A percentile compares a stretch with the other conserved stretches of the same genome.
Evolutionary conservation across 129 eudicot genomes (phyloP).

Genomic region (Centaurea solstitialis): DNA sequence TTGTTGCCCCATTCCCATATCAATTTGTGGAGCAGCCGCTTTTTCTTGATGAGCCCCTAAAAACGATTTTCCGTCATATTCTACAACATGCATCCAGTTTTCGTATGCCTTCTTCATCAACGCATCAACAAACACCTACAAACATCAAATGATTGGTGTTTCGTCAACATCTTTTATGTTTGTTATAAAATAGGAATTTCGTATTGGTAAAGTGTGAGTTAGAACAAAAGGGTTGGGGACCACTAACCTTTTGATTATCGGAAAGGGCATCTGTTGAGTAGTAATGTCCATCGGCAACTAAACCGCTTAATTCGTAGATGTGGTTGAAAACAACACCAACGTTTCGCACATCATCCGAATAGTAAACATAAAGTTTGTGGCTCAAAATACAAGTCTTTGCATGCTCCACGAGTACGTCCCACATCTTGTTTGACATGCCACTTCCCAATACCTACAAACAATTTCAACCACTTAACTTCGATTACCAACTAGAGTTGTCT

Average conservation of each 20-base stretch:
- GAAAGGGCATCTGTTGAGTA: conserved; percentile 79
- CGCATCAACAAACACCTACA: conserved; percentile 83
- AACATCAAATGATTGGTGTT: conserved; percentile 14
- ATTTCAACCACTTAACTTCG: not conserved
- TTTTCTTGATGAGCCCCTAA: conserved; percentile 60
- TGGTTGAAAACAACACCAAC: conserved; percentile 91
- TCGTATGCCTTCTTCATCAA: conserved; percentile 97
- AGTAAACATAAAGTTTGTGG: conserved; percentile 85
- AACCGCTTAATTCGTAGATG: conserved; percentile 83
- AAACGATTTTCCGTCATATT: conserved; percentile 90
- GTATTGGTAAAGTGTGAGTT: not conserved
- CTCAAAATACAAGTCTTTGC: conserved; percentile 93
- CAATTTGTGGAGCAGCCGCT: conserved; percentile 44
- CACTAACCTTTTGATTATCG: conserved; percentile 86
- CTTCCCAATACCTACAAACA: conserved; percentile 78
- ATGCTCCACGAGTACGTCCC: conserved; percentile 95
- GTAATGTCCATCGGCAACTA: conserved; percentile 76
- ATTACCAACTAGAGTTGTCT: not conserved
- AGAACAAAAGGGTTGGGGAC: not conserved
- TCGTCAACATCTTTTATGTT: not conserved
- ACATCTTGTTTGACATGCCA: conserved; percentile 99
- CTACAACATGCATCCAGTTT: conserved; percentile 94
- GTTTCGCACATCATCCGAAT: conserved; percentile 75
- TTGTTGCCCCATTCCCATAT: conserved; percentile 37
- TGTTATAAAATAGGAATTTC: not conserved